phyloP scores from a whole-genome alignment of 106 monocot species.

The Phalaenopsis equestris region DNA sequence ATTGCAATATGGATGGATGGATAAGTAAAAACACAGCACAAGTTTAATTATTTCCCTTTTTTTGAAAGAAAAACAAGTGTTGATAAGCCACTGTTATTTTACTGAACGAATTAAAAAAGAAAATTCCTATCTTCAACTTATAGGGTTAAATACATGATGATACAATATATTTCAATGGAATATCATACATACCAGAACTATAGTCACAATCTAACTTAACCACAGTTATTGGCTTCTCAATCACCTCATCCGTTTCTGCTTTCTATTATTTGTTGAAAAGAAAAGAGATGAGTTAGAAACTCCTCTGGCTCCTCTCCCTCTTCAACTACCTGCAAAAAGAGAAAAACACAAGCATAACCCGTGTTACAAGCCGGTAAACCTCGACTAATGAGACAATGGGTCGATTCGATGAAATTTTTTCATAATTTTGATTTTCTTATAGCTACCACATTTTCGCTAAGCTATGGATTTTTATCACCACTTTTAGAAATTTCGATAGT shows the following conservation, averaged over 20 bases:
- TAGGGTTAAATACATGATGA: background rate
- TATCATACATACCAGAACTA: background rate
- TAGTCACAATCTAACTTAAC: background rate
- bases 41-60: too few relatives aligned
- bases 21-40: too few relatives aligned
- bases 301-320: conserved; percentile 5
- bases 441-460: too few relatives aligned
- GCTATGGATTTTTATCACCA: too few relatives aligned
- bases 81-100: background rate
- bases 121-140: background rate
- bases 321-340: background rate
- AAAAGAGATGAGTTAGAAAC: conserved; percentile 2
- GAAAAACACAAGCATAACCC: background rate
- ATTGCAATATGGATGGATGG: too few relatives aligned
- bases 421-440: too few relatives aligned
- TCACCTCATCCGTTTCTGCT: background rate
- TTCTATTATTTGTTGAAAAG: background rate
- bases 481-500: too few relatives aligned
- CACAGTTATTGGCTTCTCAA: background rate
- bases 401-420: too few relatives aligned
- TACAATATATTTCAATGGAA: background rate
- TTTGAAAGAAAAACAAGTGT: too few relatives aligned
- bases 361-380: too few relatives aligned
- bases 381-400: too few relatives aligned
- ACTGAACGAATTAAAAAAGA: background rate